Evolutionary conservation across 176 grass and related monocot genomes (phyloP).

Genomic region (Aegilops tauschii): DNA sequence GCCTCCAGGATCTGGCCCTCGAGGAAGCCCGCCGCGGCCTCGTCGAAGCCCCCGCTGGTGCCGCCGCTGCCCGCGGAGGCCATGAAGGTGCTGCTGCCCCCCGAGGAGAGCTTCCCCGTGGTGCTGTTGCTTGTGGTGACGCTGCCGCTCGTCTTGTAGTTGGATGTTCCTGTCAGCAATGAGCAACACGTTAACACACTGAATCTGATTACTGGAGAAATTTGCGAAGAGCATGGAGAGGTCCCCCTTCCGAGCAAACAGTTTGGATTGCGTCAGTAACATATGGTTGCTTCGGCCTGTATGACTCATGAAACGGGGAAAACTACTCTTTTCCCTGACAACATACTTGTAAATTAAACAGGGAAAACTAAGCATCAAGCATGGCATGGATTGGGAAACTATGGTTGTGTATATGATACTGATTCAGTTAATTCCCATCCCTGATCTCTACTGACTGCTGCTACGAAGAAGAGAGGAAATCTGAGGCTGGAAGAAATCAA

Average conservation of each 20-base stretch:
- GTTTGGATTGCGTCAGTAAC: background rate
- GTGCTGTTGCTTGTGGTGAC: conserved; percentile 55
- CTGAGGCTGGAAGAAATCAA: background rate
- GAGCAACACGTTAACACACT: background rate
- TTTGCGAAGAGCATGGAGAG: background rate
- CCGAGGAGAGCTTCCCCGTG: conserved; percentile 31
- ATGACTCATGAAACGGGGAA: background rate
- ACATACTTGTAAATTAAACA: no score
- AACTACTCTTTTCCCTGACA: background rate
- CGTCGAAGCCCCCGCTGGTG: conserved; percentile 30
- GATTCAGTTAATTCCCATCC: background rate
- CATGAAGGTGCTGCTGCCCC: conserved; percentile 56
- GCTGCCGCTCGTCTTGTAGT: conserved; percentile 57
- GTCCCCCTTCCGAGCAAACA: background rate
- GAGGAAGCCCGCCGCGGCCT: conserved; percentile 10
- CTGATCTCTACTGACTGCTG: background rate
- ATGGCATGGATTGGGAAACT: background rate
- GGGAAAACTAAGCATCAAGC: no score
- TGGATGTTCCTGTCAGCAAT: conserved; percentile 37
- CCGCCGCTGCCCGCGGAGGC: conserved; percentile 35
- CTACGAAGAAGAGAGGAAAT: background rate
- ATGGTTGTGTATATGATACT: background rate
- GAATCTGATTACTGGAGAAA: background rate
- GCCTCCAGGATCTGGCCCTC: conserved; percentile 75
- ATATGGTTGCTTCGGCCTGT: background rate